These are phyloP conservation scores for Pseudoperonospora humuli DNA, from an alignment of 352 stramenopile species.

Conservation along the genomic window DNA sequence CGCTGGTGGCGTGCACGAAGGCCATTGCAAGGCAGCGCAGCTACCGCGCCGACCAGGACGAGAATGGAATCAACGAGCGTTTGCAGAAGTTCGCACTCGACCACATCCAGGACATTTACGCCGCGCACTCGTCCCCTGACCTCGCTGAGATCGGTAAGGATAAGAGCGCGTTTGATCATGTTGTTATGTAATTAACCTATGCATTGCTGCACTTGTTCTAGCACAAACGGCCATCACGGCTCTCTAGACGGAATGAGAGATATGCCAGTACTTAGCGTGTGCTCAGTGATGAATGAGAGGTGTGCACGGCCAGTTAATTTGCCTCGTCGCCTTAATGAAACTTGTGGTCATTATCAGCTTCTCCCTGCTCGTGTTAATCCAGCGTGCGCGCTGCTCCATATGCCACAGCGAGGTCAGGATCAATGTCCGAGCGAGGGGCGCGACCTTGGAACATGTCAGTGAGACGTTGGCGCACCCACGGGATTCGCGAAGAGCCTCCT, in stretches of 20 bases:
- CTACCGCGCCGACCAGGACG: constrained; percentile 40
- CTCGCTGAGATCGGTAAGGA: constrained; percentile 36
- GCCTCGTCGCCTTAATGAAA: background rate
- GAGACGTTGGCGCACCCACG: constrained; percentile 44
- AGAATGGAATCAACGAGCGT: constrained; percentile 48
- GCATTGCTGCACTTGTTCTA: constrained; percentile 5
- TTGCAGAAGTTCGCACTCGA: constrained; percentile 43
- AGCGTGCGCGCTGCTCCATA: constrained; percentile 49
- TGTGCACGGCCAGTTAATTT: background rate
- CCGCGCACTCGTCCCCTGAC: constrained; percentile 26
- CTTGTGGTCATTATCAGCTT: constrained; percentile 11
- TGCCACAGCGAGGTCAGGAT: constrained; percentile 61
- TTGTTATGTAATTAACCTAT: constrained; percentile 1
- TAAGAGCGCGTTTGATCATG: background rate
- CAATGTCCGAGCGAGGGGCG: constrained; percentile 42
- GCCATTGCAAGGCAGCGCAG: constrained; percentile 35
- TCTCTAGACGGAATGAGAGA: constrained; percentile 15
- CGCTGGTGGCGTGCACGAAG: constrained; percentile 47
- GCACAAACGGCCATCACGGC: constrained; percentile 25
- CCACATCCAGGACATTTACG: constrained; percentile 35
- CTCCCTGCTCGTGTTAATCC: constrained; percentile 22
- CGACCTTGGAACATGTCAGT: constrained; percentile 40
- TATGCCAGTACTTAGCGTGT: background rate
- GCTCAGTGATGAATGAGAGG: background rate
- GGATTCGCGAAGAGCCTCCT: constrained; percentile 45